Evolutionary conservation across 257 asterid species (phyloP), one percentile per base, ranked within the genome.

Genomic region (Oldenlandia corymbosa): DNA sequence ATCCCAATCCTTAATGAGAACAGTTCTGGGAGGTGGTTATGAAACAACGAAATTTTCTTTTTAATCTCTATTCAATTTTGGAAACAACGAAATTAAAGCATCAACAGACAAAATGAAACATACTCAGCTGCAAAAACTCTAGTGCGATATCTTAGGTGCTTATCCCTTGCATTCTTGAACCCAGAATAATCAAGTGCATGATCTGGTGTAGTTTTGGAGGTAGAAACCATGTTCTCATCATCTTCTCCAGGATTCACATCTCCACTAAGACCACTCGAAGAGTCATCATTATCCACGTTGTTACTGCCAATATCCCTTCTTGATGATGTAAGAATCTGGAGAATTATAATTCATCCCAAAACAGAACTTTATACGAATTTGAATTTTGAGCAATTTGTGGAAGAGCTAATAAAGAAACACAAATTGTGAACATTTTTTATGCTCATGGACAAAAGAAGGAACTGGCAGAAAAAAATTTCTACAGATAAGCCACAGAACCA

Each of bases 51-150:
- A 3, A 42, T 24, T 43, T 45, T 49, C 55, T 61, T 47, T 24
- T 30, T 46, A 62, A n/a, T n/a, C 30, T 34, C 67, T 26, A 20
- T 28, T 46, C 24, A 45, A 31, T 14, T 61, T 61, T 43, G 2
- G 20, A 62, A 30, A n/a, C 9, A 32, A 45, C 24, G 20, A 5
- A 54, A 32, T 37, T 31, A 66, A 56, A 32, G 45, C 9, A 53
- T 41, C 17, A 64, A 48, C 2, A 7, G n/a, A 47, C 5, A 51
- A 70, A 62, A 64, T 60, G 45, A 64, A 48, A 79, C 95, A 68
- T 88, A 93, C 99, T 93, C 99, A 32, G 99, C 97, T 65, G 99
- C 99, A 76, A 93, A 93, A 71, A 90, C 85, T 81, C 96, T 81
- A 45, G 99, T 93, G 62, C 99, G 90, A 67, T 89, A 90, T 90